phyloP scores from a whole-genome alignment of 2,329 filamentous ascomycete species.

The Cadophora luteo-olivacea region DNA sequence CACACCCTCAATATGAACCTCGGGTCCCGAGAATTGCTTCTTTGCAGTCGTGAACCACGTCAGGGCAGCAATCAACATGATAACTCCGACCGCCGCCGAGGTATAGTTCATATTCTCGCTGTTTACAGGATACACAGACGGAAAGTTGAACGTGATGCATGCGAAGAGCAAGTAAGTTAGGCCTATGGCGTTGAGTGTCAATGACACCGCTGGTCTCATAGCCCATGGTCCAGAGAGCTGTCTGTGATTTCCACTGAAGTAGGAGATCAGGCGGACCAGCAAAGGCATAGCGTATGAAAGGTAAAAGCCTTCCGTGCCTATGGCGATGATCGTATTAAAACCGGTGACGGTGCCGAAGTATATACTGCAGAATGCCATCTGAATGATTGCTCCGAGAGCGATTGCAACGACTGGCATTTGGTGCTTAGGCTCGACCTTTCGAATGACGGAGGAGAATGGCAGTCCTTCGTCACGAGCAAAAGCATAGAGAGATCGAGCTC shows the following conservation, averaged over 20 bases:
- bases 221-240: conserved; percentile 49
- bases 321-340: conserved; percentile 62
- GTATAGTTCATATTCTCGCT: conserved; percentile 65
- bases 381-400: conserved; percentile 53
- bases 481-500: conserved; percentile 50
- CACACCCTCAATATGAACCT: conserved; percentile 32
- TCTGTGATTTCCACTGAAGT: conserved; percentile 49
- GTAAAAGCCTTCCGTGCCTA: conserved; percentile 64
- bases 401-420: conserved; percentile 58
- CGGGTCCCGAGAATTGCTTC: conserved; percentile 57
- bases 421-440: conserved; percentile 52
- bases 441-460: conserved; percentile 55
- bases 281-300: conserved; percentile 64
- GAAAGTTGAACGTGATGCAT: conserved; percentile 63
- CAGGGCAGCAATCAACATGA: conserved; percentile 55
- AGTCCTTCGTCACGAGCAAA: conserved; percentile 59
- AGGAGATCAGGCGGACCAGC: conserved; percentile 55
- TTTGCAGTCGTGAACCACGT: conserved; percentile 60
- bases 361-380: conserved; percentile 60
- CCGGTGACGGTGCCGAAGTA: conserved; percentile 61
- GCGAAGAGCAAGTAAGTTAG: conserved; percentile 60
- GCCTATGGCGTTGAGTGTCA: conserved; percentile 54
- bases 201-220: conserved; percentile 47
- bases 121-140: conserved; percentile 55
- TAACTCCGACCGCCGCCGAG: conserved; percentile 59